Evolutionary conservation across 2,329 filamentous ascomycete species (phyloP), one percentile per base, ranked within the genome.

Genomic region (Myriosclerotinia curreyana): DNA sequence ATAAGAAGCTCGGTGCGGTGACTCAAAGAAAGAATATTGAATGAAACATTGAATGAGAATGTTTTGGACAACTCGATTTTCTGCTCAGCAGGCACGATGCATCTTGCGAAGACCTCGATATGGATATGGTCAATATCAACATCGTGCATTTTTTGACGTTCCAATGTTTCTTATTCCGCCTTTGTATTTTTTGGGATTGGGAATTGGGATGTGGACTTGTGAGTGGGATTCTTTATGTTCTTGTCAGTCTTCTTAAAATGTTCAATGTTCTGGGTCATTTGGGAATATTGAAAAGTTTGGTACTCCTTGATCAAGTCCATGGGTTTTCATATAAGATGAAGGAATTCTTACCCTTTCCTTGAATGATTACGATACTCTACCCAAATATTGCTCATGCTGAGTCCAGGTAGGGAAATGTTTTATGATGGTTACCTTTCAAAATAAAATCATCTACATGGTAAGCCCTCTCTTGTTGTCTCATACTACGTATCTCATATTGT

Each of bases 101-200:
- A 49, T 46, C 25, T 52, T 22, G 22, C 58, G 51, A 60, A 65
- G 44, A 38, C 28, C 42, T 38, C 44, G 11, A 58, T 25, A 36
- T 48, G 60, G 50, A 28, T 46, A 38, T 25, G 59, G 36, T 17
- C 59, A 61, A 52, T 20, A 9, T 46, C 67, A 70, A 54, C 59
- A 55, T 12, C 69, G 69, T 14, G 12, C 54, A 12, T 68, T 70
- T 28, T 44, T 64, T n/a, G 62, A 64, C 17, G 59, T 73, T 17
- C 65, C 71, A 5, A 64, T 65, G 9, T 48, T 70, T 38, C 61
- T 74, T 11, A 14, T 72, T 22, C 72, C 89, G 9, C 90, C 90
- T 0, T 72, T 83, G 8, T 78, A 91, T 51, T 92, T 92, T 71
- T 74, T 79, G 17, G 86, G 87, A 1, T 79, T 93, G 44, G 79